Percentiles rank a stretch among this genome's conserved stretches.
Evolutionary conservation across 352 stramenopile genomes (phyloP).

Genomic region (Thraustochytrium sp.): DNA sequence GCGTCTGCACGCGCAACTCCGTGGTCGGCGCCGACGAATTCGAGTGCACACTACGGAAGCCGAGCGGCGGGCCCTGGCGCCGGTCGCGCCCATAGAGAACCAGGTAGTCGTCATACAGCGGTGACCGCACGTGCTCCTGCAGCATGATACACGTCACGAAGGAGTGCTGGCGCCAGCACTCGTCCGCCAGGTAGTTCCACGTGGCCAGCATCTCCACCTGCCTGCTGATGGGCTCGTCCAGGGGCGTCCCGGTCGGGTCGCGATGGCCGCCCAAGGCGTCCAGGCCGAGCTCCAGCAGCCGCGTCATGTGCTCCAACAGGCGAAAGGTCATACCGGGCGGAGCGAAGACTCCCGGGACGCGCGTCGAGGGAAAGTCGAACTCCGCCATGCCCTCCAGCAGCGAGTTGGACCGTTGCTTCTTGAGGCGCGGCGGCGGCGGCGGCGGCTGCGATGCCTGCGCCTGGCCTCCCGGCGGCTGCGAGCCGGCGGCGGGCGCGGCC

Average conservation of each 20-base stretch:
- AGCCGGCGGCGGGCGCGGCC: background rate
- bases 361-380: background rate
- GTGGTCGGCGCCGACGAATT: too few species aligned
- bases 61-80: background rate
- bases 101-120: conserved; percentile 27
- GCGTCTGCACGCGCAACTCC: too few species aligned
- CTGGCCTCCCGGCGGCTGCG: background rate
- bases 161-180: conserved; percentile 26
- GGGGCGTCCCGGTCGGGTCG: background rate
- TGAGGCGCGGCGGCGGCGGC: too few species aligned
- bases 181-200: conserved; percentile 23
- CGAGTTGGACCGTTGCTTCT: background rate
- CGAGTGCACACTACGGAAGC: background rate
- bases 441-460: background rate
- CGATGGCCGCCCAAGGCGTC: background rate
- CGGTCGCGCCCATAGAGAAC: background rate
- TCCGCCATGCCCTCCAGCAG: background rate
- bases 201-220: conserved; percentile 3
- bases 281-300: background rate
- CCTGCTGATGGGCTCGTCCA: background rate
- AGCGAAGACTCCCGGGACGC: conserved; percentile 3
- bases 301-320: conserved; percentile 18
- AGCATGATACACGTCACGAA: background rate
- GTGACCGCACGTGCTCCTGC: conserved; percentile 7
- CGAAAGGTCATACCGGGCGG: conserved; percentile 23